phyloP scores from a whole-genome alignment of 2,329 filamentous ascomycete genomes.

The Pseudocercospora fijiensis region DNA sequence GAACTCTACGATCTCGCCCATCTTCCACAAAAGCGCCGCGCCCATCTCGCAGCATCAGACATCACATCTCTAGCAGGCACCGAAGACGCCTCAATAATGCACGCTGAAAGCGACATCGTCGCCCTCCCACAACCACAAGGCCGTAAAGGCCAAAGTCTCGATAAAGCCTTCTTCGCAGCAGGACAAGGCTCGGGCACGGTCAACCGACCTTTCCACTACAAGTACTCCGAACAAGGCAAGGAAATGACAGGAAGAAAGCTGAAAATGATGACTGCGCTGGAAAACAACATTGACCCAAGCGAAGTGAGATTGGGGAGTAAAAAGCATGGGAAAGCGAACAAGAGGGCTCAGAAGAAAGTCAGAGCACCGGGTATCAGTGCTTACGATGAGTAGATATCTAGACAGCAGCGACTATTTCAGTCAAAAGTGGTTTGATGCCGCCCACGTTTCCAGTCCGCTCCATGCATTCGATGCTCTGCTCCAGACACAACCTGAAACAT shows the following conservation, averaged over 20 bases:
- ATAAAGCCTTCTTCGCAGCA: constrained; percentile 83
- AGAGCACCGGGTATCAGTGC: constrained; percentile 20
- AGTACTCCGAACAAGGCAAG: constrained; percentile 85
- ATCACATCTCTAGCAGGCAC: constrained; percentile 36
- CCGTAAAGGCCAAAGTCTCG: constrained; percentile 71
- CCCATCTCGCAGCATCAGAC: constrained; percentile 57
- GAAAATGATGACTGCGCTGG: constrained; percentile 74
- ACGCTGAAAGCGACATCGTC: constrained; percentile 51
- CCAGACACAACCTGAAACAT: too few relatives aligned
- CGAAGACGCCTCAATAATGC: constrained; percentile 45
- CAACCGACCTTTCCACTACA: constrained; percentile 80
- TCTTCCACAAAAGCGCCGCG: constrained; percentile 76
- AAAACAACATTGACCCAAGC: constrained; percentile 78
- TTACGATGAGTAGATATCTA: constrained; percentile 26
- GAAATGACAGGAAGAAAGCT: constrained; percentile 80
- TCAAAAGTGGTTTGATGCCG: too few relatives aligned
- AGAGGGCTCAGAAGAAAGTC: constrained; percentile 47
- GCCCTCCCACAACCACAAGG: constrained; percentile 52
- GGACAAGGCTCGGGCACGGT: constrained; percentile 63
- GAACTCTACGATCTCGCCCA: constrained; percentile 83
- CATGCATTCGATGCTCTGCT: too few relatives aligned
- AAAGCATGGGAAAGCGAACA: constrained; percentile 90
- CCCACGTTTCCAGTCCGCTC: too few relatives aligned
- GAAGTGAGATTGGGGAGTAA: constrained; percentile 68
- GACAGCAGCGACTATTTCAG: too few relatives aligned